A percentile compares a stretch with the other conserved stretches of the same genome.
Evolutionary conservation across 805 yeast genomes (phyloP).

Genomic region (Kuraishia molischiana): DNA sequence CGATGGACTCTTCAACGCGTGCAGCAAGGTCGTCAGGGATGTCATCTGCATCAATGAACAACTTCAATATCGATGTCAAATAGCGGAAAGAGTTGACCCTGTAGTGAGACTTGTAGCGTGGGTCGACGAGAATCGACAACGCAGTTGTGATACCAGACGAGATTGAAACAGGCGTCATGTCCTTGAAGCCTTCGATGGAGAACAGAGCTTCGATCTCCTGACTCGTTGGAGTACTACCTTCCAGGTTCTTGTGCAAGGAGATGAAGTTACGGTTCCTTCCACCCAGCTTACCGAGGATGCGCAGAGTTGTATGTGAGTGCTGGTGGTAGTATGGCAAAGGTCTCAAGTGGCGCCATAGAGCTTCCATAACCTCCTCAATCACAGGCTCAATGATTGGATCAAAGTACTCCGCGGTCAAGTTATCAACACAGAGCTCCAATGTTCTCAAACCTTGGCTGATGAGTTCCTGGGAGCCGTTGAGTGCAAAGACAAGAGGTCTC

Average conservation of each 20-base stretch:
- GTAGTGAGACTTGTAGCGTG: constrained; percentile 51
- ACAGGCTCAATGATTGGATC: constrained; percentile 98
- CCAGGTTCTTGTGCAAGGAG: constrained; percentile 62
- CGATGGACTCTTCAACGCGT: constrained; percentile 40
- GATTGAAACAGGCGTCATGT: constrained; percentile 59
- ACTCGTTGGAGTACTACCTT: constrained; percentile 38
- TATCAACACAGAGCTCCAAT: constrained; percentile 90
- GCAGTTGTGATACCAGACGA: constrained; percentile 83
- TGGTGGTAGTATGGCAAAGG: constrained; percentile 94
- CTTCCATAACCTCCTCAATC: constrained; percentile 86
- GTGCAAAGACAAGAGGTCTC: constrained; percentile 84
- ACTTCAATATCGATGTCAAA: constrained; percentile 51
- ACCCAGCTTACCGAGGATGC: constrained; percentile 91
- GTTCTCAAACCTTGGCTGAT: constrained; percentile 94
- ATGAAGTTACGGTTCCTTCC: constrained; percentile 89
- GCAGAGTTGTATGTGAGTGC: constrained; percentile 87
- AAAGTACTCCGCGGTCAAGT: constrained; percentile 90
- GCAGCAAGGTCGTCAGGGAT: constrained; percentile 33
- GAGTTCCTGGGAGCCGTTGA: constrained; percentile 83
- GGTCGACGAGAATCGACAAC: constrained; percentile 61
- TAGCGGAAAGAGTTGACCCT: constrained; percentile 72
- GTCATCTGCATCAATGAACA: constrained; percentile 52
- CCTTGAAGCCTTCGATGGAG: constrained; percentile 57
- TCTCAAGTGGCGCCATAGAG: constrained; percentile 80
- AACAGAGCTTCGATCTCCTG: constrained; percentile 65